Percentiles rank a stretch among this genome's conserved stretches.
Conservation (phyloP, 1,284 basidiomycete genomes). For the Flammula alnicola region DNA sequence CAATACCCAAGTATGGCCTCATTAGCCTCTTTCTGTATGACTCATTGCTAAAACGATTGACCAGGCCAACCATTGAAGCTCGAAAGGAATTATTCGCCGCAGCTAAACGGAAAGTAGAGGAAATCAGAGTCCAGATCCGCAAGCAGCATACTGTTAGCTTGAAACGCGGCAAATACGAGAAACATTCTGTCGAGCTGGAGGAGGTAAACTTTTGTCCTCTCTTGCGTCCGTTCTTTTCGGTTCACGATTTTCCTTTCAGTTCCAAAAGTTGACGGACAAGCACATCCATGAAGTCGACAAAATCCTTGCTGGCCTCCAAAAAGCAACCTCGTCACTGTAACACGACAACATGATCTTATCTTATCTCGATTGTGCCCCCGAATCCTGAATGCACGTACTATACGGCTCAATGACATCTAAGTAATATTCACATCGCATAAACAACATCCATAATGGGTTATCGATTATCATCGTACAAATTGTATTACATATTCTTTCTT, state of each 20-base stretch:
- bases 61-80: conserved; percentile 76
- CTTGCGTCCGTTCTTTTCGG: background rate
- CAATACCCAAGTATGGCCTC: conserved; percentile 70
- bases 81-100: conserved; percentile 56
- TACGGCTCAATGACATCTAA: too few species aligned
- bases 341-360: too few species aligned
- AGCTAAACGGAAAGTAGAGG: conserved; percentile 69
- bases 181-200: conserved; percentile 66
- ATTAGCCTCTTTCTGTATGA: background rate
- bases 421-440: too few species aligned
- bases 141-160: conserved; percentile 65
- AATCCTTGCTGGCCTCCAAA: conserved; percentile 66
- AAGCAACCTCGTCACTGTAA: conserved; percentile 52
- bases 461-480: background rate
- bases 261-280: conserved; percentile 70
- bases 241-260: conserved; percentile 43
- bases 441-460: too few species aligned
- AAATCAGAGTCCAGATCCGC: conserved; percentile 74
- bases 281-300: conserved; percentile 68
- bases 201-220: conserved; percentile 50
- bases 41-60: background rate
- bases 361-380: too few species aligned
- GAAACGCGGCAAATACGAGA: conserved; percentile 71
- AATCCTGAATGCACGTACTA: too few species aligned
- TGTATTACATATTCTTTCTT: conserved; percentile 1